Base-by-base conservation (phyloP, 176 grass and related monocot genomes). In the Luzula sylvatica region DNA sequence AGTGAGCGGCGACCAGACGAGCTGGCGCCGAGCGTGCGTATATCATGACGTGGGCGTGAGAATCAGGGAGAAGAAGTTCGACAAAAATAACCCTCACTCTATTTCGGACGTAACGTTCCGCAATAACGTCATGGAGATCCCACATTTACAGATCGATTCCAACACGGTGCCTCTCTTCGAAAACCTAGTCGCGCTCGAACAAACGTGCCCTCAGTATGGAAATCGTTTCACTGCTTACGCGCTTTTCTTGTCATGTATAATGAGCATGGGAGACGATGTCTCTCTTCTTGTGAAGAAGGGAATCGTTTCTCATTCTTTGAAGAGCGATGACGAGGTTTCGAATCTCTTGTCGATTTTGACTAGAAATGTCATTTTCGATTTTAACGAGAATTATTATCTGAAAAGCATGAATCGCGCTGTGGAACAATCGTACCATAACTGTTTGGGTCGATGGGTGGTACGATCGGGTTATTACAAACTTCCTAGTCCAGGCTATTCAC, bases 171-270 rank as follows among this genome's bases (percentile, higher is more conserved):
- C 38, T 9, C 44, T 73, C 13, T 73, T 65, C 3, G 21, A 38
- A 21, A 73, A 73, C 43, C 43, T 73, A 8, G 26, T 65, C 19
- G 35, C 47, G 14, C 42, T 73, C 32, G 58, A 73, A 16, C 29
- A 65, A 65, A 46, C 46, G 11, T 46, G 28, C 14, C 60, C 70
- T 2, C 38, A 38, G 26, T 22, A 11, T 55, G 69, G 57, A 63
- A 73, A 73, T 20, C n/a, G 64, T 43, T 12, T 73, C 13, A 73
- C 43, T 11, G 14, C 69, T 3, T 72, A 72, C 20, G 18, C 61
- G 15, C 15, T 26, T 26, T 72, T 72, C 23, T 53, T 64, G 12
- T 55, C 69, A 26, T 29, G 64, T 13, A 27, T 73, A 42, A 38
- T 73, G 20, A 38, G 44, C 40, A 46, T 12, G 7, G 19, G 20